phyloP scores from a whole-genome alignment of 176 grass and related monocot genomes.

The Ananas comosus region DNA sequence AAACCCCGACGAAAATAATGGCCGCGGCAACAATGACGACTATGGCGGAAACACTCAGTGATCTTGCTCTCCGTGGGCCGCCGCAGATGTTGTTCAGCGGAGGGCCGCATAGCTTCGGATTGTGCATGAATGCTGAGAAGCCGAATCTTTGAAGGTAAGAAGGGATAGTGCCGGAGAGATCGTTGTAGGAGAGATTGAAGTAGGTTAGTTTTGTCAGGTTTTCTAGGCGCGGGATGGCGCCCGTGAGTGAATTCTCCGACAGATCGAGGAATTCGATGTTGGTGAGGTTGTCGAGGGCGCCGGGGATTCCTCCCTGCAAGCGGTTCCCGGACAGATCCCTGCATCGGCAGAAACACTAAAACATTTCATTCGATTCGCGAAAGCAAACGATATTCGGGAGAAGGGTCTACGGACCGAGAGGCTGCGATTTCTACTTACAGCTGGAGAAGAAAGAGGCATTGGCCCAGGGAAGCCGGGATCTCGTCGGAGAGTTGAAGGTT shows the following conservation, averaged over 20 bases:
- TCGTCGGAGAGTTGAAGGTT: constrained; percentile 56
- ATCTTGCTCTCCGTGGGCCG: constrained; percentile 15
- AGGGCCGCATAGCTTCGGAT: constrained; percentile 55
- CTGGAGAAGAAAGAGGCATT: constrained; percentile 78
- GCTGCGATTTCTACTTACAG: constrained; percentile 47
- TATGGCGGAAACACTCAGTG: constrained; percentile 47
- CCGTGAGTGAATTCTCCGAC: constrained; percentile 50
- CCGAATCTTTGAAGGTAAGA: constrained; percentile 46
- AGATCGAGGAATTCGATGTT: constrained; percentile 67
- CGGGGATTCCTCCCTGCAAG: constrained; percentile 48
- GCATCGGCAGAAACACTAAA: constrained; percentile 20
- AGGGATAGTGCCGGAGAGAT: constrained; percentile 76
- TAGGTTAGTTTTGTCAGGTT: constrained; percentile 46
- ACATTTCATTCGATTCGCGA: constrained; percentile 24
- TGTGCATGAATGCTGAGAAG: constrained; percentile 38
- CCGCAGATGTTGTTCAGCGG: constrained; percentile 49
- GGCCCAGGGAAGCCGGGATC: constrained; percentile 59
- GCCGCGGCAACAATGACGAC: constrained; percentile 76
- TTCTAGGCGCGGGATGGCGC: constrained; percentile 49
- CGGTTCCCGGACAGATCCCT: constrained; percentile 76
- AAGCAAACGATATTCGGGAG: constrained; percentile 20
- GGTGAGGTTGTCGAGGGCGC: constrained; percentile 53
- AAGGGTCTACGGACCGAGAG: constrained; percentile 9
- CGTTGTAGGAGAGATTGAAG: constrained; percentile 84
- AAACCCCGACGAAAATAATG: constrained; percentile 73